Evolutionary conservation across 2,329 filamentous ascomycete genomes (phyloP).

Genomic region (Fusarium albosuccineum): DNA sequence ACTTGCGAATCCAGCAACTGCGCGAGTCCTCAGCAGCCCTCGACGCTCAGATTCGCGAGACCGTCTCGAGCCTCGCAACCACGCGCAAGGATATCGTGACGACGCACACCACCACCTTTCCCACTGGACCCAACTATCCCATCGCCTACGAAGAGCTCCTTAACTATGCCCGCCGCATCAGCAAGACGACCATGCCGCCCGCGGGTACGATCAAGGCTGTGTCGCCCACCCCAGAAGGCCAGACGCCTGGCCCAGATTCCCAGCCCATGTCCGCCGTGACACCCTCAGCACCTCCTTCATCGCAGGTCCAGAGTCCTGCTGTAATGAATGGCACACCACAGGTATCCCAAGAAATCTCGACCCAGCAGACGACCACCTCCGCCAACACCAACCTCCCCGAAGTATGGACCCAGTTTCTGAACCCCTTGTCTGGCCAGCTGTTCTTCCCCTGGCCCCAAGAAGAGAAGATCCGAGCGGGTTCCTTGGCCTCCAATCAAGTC

Average conservation of each 20-base stretch:
- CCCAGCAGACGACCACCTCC: conserved; percentile 50
- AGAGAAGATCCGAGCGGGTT: conserved; percentile 76
- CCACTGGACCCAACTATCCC: conserved; percentile 63
- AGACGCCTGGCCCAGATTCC: conserved; percentile 50
- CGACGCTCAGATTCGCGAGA: conserved; percentile 79
- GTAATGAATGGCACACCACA: conserved; percentile 50
- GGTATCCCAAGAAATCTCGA: conserved; percentile 48
- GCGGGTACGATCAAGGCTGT: conserved; percentile 62
- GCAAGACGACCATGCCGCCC: conserved; percentile 81
- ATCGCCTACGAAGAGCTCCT: conserved; percentile 81
- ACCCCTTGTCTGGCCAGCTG: conserved; percentile 67
- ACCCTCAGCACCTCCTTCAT: conserved; percentile 51
- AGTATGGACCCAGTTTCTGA: conserved; percentile 63
- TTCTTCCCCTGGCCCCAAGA: conserved; percentile 85
- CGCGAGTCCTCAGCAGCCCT: conserved; percentile 74
- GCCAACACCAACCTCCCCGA: conserved; percentile 61
- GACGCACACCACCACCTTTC: conserved; percentile 69
- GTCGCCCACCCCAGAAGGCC: conserved; percentile 46
- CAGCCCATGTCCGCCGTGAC: conserved; percentile 48
- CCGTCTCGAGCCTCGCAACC: conserved; percentile 75
- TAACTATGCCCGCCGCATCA: conserved; percentile 82
- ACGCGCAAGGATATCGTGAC: conserved; percentile 79
- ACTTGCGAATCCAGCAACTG: conserved; percentile 76
- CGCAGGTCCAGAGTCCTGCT: conserved; percentile 52
- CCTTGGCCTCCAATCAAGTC: conserved; percentile 73